A percentile compares a stretch with the other conserved stretches of the same genome.
phyloP scores from a whole-genome alignment of 306 rosid species.

The Parietaria judaica region DNA sequence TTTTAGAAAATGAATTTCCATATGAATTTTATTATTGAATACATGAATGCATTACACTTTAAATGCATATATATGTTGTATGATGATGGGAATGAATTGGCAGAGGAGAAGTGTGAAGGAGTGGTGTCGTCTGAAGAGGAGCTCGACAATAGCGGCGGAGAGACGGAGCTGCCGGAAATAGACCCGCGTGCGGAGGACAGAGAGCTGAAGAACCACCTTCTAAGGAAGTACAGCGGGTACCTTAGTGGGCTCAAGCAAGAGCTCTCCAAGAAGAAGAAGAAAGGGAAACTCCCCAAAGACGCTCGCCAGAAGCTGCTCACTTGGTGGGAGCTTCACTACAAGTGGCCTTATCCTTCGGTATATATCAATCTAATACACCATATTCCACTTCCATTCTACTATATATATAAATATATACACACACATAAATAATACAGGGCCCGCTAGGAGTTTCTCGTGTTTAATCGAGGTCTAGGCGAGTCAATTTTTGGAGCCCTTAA shows the following conservation, averaged over 20 bases:
- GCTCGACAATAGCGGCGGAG: conserved; percentile 75
- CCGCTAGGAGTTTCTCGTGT: too few species aligned
- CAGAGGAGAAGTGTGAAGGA: conserved; percentile 71
- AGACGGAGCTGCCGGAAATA: conserved; percentile 67
- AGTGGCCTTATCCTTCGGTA: conserved; percentile 99
- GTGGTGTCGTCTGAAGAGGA: conserved; percentile 86
- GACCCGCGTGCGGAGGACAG: conserved; percentile 93
- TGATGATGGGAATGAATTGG: background rate
- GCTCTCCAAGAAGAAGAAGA: conserved; percentile 95
- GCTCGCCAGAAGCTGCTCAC: conserved; percentile 92
- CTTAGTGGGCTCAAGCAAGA: conserved; percentile 91
- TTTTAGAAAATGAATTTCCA: too few species aligned
- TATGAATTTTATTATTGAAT: too few species aligned
- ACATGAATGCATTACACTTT: too few species aligned
- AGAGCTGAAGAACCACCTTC: conserved; percentile 77
- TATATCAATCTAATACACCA: background rate
- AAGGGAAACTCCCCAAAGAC: conserved; percentile 93
- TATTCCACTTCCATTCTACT: background rate
- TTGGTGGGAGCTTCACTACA: conserved; percentile 98
- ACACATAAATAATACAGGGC: background rate
- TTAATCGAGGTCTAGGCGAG: too few species aligned
- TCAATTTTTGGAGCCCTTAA: too few species aligned
- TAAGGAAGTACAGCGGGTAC: conserved; percentile 89
- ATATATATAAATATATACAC: too few species aligned
- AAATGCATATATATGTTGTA: too few species aligned